Percentiles rank a stretch among this genome's conserved stretches.
phyloP scores from a whole-genome alignment of 176 grass and related monocot genomes.

The Musa acuminata region DNA sequence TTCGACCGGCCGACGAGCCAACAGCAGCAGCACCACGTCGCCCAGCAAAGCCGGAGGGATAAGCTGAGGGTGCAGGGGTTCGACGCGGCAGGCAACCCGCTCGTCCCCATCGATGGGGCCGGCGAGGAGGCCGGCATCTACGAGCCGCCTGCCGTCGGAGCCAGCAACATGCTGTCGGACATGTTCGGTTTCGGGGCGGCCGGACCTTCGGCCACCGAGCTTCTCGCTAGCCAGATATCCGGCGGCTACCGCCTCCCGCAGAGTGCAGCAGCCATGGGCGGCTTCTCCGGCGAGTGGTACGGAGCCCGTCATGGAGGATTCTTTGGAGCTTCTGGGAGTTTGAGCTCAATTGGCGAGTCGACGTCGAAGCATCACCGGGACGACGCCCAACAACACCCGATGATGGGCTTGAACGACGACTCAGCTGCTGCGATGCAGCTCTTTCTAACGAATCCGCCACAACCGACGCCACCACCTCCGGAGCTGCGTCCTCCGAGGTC shows the following conservation, averaged over 20 bases:
- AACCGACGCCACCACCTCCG: background rate
- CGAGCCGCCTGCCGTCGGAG: slow-evolving; percentile 32
- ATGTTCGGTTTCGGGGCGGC: slow-evolving; percentile 74
- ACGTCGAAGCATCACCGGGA: slow-evolving; percentile 3
- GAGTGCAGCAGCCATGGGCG: slow-evolving; percentile 10
- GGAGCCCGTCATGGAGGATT: slow-evolving; percentile 10
- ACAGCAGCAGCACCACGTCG: slow-evolving; percentile 60
- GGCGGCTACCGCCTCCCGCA: slow-evolving; percentile 44
- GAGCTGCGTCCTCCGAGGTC: slow-evolving; percentile 23
- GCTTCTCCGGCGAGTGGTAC: slow-evolving; percentile 47
- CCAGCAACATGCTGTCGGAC: slow-evolving; percentile 88
- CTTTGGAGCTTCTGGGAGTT: background rate
- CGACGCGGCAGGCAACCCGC: slow-evolving; percentile 39
- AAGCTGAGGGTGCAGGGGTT: slow-evolving; percentile 80
- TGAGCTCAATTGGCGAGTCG: slow-evolving; percentile 10
- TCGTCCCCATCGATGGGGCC: slow-evolving; percentile 40
- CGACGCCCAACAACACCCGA: slow-evolving; percentile 20
- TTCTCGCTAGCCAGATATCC: slow-evolving; percentile 75
- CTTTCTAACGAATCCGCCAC: slow-evolving; percentile 10
- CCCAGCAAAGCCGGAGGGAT: slow-evolving; percentile 84
- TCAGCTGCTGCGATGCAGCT: slow-evolving; percentile 18
- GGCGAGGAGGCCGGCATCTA: slow-evolving; percentile 32
- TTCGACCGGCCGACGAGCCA: slow-evolving; percentile 23
- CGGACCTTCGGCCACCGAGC: slow-evolving; percentile 57
- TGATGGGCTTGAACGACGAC: slow-evolving; percentile 11